phyloP scores from a whole-genome alignment of 1,139 yeast species.

The Nakaseomyces delphensis region DNA sequence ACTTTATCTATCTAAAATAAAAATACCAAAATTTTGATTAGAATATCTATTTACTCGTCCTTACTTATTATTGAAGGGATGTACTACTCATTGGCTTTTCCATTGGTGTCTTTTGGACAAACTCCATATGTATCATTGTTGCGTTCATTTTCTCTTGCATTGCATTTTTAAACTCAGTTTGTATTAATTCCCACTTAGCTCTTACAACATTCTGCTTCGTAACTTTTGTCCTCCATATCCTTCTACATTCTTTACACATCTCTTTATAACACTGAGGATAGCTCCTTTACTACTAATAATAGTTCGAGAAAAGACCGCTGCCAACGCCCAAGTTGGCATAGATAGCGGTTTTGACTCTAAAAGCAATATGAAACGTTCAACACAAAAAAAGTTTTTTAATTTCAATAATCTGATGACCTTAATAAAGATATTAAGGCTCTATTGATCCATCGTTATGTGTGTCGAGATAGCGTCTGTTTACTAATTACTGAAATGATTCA shows the following conservation, averaged over 20 bases:
- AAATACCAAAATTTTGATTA: not conserved
- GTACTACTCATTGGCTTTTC: not conserved
- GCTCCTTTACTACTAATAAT: constrained; percentile 8
- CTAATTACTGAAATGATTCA: not conserved
- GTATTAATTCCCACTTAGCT: constrained; percentile 13
- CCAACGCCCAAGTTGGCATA: not conserved
- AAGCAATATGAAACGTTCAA: too few species aligned
- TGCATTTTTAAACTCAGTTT: constrained; percentile 11
- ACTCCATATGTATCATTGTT: constrained; percentile 12
- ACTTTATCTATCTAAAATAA: not conserved
- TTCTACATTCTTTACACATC: constrained; percentile 23
- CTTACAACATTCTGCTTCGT: constrained; percentile 14
- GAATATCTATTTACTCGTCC: not conserved
- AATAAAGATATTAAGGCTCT: too few species aligned
- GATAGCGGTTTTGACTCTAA: too few species aligned
- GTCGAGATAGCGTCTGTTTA: constrained; percentile 3
- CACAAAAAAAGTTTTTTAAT: too few species aligned
- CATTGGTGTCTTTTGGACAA: not conserved
- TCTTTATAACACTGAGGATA: constrained; percentile 15
- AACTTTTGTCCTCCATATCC: constrained; percentile 19
- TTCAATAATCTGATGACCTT: too few species aligned
- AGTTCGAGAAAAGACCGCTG: not conserved
- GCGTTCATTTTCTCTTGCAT: constrained; percentile 13
- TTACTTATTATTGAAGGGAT: constrained; percentile 1
- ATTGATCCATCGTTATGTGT: constrained; percentile 1